phyloP scores from a whole-genome alignment of 768 basidiomycete genomes.

The Pisolithus orientalis region DNA sequence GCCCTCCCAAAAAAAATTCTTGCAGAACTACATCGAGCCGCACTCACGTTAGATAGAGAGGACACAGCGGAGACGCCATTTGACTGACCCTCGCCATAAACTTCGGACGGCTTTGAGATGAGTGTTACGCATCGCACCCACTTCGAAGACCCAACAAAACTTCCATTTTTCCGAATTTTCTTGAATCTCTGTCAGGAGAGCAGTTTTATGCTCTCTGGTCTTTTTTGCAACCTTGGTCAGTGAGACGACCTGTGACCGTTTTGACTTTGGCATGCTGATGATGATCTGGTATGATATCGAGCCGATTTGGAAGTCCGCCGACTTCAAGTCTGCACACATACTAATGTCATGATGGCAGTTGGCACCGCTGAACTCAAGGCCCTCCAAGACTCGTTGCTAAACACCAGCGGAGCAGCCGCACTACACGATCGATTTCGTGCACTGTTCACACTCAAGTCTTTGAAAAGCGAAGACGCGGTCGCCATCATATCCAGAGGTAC shows the following conservation, averaged over 20 bases:
- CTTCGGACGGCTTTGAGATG: slow-evolving; percentile 91
- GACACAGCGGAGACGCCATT: not conserved
- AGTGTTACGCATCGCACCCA: slow-evolving; percentile 93
- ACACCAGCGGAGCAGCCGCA: slow-evolving; percentile 60
- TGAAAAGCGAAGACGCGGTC: slow-evolving; percentile 75
- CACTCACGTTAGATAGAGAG: slow-evolving; percentile 6
- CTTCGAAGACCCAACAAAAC: slow-evolving; percentile 94
- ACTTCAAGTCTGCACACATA: slow-evolving; percentile 25
- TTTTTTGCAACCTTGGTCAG: slow-evolving; percentile 94
- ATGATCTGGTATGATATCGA: slow-evolving; percentile 26
- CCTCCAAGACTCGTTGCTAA: slow-evolving; percentile 76
- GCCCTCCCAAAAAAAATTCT: slow-evolving; percentile 85
- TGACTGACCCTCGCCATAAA: slow-evolving; percentile 83
- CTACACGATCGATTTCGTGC: slow-evolving; percentile 87
- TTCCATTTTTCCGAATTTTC: slow-evolving; percentile 82
- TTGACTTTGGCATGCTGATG: slow-evolving; percentile 69
- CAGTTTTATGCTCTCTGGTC: slow-evolving; percentile 85
- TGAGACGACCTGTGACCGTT: slow-evolving; percentile 84
- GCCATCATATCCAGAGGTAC: slow-evolving; percentile 80
- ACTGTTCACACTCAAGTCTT: slow-evolving; percentile 84
- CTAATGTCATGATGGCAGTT: no score
- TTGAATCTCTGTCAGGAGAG: slow-evolving; percentile 81
- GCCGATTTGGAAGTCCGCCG: slow-evolving; percentile 45
- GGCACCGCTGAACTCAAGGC: slow-evolving; percentile 45
- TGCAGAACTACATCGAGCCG: slow-evolving; percentile 52